Evolutionary conservation across 1,139 yeast species (phyloP), one percentile per base, ranked within the genome.

Genomic region (Debaryomycetaceae sp.): DNA sequence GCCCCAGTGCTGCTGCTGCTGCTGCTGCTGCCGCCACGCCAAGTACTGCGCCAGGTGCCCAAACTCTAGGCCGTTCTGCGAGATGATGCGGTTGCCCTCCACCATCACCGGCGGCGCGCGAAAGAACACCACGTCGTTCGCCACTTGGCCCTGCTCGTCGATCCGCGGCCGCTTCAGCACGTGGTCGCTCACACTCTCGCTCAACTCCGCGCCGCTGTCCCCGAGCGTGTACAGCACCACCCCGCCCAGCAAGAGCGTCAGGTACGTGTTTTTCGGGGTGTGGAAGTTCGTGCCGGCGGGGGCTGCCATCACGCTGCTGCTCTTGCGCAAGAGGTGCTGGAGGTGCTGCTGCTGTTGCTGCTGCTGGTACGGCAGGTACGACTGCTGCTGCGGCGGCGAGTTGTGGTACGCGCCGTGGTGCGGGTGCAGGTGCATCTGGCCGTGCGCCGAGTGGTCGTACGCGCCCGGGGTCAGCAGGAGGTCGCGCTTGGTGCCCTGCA

Each of bases 11-110:
- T 16, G 21, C 15, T 22, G 6, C 15, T 14, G n/a, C 12, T 23
- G 15, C 14, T 14, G 5, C 16, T 12, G 16, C 16, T 25, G 10
- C 14, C 6, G 25, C 82, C 83, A 80, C 1, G 80, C 78, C 42
- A 81, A 49, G 46, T 80, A 82, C 46, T 64, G 64, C 2, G 83
- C 81, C 30, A 79, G 69, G 44, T 79, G 87, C 2, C 87, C 87
- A 28, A 77, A 49, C 26, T 51, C 49, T 31, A 42, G 34, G n/a
- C 40, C 41, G 28, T 38, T 38, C 29, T 44, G 38, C 31, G 53
- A 46, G 13, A 57, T 40, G 31, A 76, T 54, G 36, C 80, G 60
- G 42, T 68, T 72, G 2, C 69, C 55, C 11, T 33, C 31, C 13
- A 77, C 54, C 30, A 66, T 58, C 7, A 78, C 58, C 10, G 95